Base-by-base conservation (phyloP, 495 filamentous ascomycete species). In the Aspergillus campestris region DNA sequence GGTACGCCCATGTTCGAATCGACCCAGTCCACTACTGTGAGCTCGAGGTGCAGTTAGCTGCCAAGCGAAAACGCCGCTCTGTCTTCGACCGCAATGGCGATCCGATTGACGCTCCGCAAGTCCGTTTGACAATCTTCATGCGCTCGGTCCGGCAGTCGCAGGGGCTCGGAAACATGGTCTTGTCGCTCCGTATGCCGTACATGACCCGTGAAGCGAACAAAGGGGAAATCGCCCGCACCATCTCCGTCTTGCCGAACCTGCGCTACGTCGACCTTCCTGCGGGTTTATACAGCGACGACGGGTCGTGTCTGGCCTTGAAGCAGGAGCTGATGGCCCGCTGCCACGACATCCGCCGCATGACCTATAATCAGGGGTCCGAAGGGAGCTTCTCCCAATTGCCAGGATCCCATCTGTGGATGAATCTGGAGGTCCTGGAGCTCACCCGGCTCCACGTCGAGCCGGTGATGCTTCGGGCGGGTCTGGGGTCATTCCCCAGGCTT, bases 21-120 rank as follows among this genome's bases (percentile, higher is more conserved):
- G 92, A 98, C 50, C 76, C 83, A 9, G 91, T 98, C 27, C 92
- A 98, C 61, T 97, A 94, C 65, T 97, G 92, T 69, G 80, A 86
- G 41, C 80, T 84, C 48, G 92, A 97, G 62, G 79, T 84, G 41
- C 69, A 85, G 48, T 75, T 95, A 11, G 75, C 83, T 39, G 84
- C 86, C 52, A 81, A 76, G 58, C 83, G 90, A 41, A 87, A 84
- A 48, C 80, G 83, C 15, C 78, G 81, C 45, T 84, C 85, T 9
- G 79, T 81, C 58, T 80, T 90, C 48, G 73, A 83, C 54, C 81
- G 82, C 52, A 86, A 89, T 50, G 83, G 76, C 50, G 80, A 86
- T 44, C 80, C 84, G 7, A 80, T 87, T 52, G 89, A 95, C 65
- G 79, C 86, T 13, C 77, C 89, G 5, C 75, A 82, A 47, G 75